phyloP scores from a whole-genome alignment of 2,329 filamentous ascomycete genomes.

The Xylariaceae sp. region DNA sequence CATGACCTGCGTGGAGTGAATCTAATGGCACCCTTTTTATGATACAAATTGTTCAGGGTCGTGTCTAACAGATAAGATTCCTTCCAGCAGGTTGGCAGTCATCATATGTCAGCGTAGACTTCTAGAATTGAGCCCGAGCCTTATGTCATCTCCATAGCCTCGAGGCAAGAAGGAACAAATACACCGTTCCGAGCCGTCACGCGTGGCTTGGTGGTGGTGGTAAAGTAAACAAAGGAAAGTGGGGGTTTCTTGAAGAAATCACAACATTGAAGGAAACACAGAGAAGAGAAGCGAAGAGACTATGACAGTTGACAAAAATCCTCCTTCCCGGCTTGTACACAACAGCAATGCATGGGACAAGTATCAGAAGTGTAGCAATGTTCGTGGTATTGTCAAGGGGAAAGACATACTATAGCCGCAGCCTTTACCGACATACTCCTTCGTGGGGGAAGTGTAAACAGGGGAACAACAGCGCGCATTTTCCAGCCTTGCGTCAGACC shows the following conservation, averaged over 20 bases:
- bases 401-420: slow-evolving; percentile 24
- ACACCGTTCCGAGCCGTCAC: slow-evolving; percentile 6
- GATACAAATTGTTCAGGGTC: slow-evolving; percentile 13
- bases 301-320: slow-evolving; percentile 24
- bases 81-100: too few species aligned
- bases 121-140: slow-evolving; percentile 11
- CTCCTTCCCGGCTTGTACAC: slow-evolving; percentile 25
- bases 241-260: slow-evolving; percentile 27
- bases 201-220: slow-evolving; percentile 22
- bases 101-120: slow-evolving; percentile 12
- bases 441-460: slow-evolving; percentile 24
- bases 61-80: too few species aligned
- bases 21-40: slow-evolving; percentile 13
- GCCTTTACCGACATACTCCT: slow-evolving; percentile 25
- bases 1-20: slow-evolving; percentile 20
- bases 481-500: slow-evolving; percentile 31
- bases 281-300: slow-evolving; percentile 25
- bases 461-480: slow-evolving; percentile 28
- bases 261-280: slow-evolving; percentile 27
- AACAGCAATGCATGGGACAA: slow-evolving; percentile 20
- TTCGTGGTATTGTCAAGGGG: slow-evolving; percentile 27
- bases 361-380: slow-evolving; percentile 23
- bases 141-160: slow-evolving; percentile 9
- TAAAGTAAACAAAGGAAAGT: slow-evolving; percentile 29
- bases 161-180: slow-evolving; percentile 10